Conservation (phyloP, 495 filamentous ascomycete species). For the Polyplosphaeria fusca region DNA sequence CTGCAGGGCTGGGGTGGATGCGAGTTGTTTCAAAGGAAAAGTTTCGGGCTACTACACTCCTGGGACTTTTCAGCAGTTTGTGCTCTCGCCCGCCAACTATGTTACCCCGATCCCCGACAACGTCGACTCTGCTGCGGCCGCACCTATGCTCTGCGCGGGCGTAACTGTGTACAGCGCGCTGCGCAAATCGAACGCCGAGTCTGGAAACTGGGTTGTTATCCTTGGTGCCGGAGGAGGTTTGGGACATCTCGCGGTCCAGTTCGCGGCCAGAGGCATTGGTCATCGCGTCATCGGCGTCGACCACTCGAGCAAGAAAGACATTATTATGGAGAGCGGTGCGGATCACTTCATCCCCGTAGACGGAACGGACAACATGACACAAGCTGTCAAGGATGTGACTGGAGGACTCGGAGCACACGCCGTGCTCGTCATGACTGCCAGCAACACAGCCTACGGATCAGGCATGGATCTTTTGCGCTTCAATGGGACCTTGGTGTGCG, state of each 20-base stretch:
- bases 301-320: slow-evolving; percentile 57
- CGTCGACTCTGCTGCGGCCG: slow-evolving; percentile 33
- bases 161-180: slow-evolving; percentile 42
- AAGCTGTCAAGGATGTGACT: slow-evolving; percentile 54
- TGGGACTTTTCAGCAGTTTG: slow-evolving; percentile 72
- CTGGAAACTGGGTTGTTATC: slow-evolving; percentile 64
- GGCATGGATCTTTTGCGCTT: slow-evolving; percentile 59
- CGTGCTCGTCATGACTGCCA: slow-evolving; percentile 62
- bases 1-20: slow-evolving; percentile 26
- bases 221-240: slow-evolving; percentile 64
- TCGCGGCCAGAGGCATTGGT: slow-evolving; percentile 61
- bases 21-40: slow-evolving; percentile 30
- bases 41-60: slow-evolving; percentile 52
- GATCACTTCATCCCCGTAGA: slow-evolving; percentile 67
- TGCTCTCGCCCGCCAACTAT: slow-evolving; percentile 59
- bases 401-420: slow-evolving; percentile 63
- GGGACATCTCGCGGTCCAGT: slow-evolving; percentile 64
- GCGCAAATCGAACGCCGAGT: slow-evolving; percentile 55
- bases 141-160: slow-evolving; percentile 41
- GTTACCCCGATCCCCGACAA: slow-evolving; percentile 67
- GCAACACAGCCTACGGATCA: slow-evolving; percentile 63
- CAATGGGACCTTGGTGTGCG: slow-evolving; percentile 61
- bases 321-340: slow-evolving; percentile 60
- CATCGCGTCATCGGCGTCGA: slow-evolving; percentile 69
- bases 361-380: slow-evolving; percentile 49